A percentile compares a stretch with the other conserved stretches of the same genome.
Conservation (phyloP, 2,329 filamentous ascomycete genomes). For the Phialophora tarda region DNA sequence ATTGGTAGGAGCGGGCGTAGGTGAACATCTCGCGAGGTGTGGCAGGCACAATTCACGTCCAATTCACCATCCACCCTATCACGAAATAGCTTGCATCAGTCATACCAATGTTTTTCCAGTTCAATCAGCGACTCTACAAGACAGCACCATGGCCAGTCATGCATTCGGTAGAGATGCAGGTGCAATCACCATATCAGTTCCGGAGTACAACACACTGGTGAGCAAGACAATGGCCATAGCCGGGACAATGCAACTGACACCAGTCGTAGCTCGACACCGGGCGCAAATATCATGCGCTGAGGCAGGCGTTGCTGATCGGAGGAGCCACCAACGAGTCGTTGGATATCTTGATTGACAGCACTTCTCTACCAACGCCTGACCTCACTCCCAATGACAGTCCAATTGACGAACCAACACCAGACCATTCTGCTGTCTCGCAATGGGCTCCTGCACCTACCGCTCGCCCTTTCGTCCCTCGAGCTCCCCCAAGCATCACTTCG, state of each 20-base stretch:
- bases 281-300: conserved; percentile 22
- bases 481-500: not conserved
- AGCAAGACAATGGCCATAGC: not conserved
- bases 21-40: not conserved
- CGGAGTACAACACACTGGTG: conserved; percentile 25
- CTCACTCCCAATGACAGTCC: not conserved
- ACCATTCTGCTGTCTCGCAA: not conserved
- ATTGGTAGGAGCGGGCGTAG: not conserved
- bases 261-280: conserved; percentile 14
- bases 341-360: conserved; percentile 26
- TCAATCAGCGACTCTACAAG: not conserved
- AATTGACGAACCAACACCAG: not conserved
- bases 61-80: not conserved
- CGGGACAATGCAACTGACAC: not conserved
- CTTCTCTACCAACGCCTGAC: conserved; percentile 5
- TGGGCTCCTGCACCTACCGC: not conserved
- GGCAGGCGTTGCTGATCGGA: conserved; percentile 29
- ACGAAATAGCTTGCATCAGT: not conserved
- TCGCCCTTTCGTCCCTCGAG: conserved; percentile 1
- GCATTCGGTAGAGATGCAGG: conserved; percentile 6
- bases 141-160: conserved; percentile 9
- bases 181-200: conserved; percentile 21
- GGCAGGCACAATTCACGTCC: not conserved
- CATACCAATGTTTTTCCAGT: not conserved
- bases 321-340: conserved; percentile 26